A percentile compares a stretch with the other conserved stretches of the same genome.
Conservation (phyloP, 139 green algal genomes). For the Tetratostichococcus sp. region DNA sequence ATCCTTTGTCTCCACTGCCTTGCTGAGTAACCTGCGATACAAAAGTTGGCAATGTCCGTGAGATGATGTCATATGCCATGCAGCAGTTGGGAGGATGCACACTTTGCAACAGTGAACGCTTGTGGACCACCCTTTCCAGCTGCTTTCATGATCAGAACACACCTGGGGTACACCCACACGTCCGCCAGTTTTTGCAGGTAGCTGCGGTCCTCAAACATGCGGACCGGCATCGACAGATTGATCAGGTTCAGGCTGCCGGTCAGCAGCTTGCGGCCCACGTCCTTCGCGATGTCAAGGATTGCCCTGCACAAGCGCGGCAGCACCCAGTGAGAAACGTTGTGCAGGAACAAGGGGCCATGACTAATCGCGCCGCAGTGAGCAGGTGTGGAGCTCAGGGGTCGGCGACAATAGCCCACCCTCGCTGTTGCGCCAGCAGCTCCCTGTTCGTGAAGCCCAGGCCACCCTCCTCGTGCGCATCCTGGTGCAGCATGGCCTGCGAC, state of each 20-base stretch:
- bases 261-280: constrained; percentile 64
- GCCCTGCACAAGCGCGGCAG: constrained; percentile 34
- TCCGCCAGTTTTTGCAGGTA: constrained; percentile 87
- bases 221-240: constrained; percentile 74
- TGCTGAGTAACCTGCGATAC: constrained; percentile 25
- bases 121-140: no score
- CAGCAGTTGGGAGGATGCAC: no score
- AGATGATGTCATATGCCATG: no score
- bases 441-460: constrained; percentile 58
- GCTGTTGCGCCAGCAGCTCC: constrained; percentile 60
- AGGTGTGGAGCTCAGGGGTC: not conserved
- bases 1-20: constrained; percentile 39
- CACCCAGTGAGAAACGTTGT: not conserved
- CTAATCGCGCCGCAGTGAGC: no score
- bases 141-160: no score
- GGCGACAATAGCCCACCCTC: constrained; percentile 9
- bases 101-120: no score
- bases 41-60: no score
- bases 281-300: constrained; percentile 64
- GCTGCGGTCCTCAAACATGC: constrained; percentile 77
- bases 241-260: constrained; percentile 78
- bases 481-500: constrained; percentile 52
- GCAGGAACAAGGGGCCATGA: no score
- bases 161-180: constrained; percentile 56
- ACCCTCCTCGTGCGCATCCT: constrained; percentile 59